These are phyloP conservation scores for Urostyla sp. DNA, from an alignment of 73 alveolate species.

Conservation along the genomic window DNA sequence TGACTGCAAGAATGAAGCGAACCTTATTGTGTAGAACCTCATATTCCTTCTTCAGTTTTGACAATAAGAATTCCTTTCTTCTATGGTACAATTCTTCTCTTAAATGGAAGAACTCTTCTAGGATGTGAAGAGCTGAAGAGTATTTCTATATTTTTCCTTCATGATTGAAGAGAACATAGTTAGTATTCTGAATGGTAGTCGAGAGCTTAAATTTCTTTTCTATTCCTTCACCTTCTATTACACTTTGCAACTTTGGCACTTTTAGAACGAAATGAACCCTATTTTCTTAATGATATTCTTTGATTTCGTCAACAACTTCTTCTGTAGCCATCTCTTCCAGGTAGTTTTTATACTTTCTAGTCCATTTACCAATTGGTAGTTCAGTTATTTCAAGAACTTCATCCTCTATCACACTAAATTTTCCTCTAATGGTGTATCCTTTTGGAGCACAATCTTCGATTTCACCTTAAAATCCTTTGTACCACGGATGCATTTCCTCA, in stretches of 20 bases:
- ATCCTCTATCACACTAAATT: constrained; percentile 79
- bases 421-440: constrained; percentile 85
- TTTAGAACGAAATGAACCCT: constrained; percentile 93
- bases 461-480: constrained; percentile 88
- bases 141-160: constrained; percentile 87
- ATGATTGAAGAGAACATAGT: constrained; percentile 94
- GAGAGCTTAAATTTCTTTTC: constrained; percentile 89
- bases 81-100: constrained; percentile 88
- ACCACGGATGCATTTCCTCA: constrained; percentile 87
- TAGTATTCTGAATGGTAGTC: constrained; percentile 76
- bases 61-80: constrained; percentile 96
- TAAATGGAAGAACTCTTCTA: constrained; percentile 92
- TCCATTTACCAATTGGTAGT: constrained; percentile 96
- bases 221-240: constrained; percentile 71
- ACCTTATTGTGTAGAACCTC: constrained; percentile 93
- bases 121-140: constrained; percentile 84
- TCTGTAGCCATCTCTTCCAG: constrained; percentile 83
- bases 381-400: constrained; percentile 91
- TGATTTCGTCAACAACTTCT: constrained; percentile 83
- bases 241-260: constrained; percentile 20
- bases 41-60: constrained; percentile 93
- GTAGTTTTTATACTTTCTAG: constrained; percentile 92
- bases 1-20: constrained; percentile 91
- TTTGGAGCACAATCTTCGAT: constrained; percentile 79
- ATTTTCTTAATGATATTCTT: constrained; percentile 94